Conservation (phyloP, 331 rosid genomes). For the Telfairia occidentalis region DNA sequence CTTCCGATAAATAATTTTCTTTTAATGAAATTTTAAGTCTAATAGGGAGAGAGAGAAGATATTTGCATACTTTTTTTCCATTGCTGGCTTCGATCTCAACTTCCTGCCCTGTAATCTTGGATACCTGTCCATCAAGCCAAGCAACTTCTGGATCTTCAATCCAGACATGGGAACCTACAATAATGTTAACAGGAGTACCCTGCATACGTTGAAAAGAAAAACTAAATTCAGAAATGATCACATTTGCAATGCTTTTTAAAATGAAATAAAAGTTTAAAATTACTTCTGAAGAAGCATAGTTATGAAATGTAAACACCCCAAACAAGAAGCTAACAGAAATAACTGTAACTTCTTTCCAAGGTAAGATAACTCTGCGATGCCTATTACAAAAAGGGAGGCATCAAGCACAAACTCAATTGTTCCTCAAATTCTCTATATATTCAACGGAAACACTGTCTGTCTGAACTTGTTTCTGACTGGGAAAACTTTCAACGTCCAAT, state of each 20-base stretch:
- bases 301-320: neutral
- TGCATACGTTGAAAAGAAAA: constrained; percentile 15
- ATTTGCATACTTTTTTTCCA: constrained; percentile 56
- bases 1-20: neutral
- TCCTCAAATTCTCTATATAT: neutral
- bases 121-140: constrained; percentile 67
- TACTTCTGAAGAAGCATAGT: neutral
- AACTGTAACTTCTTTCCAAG: neutral
- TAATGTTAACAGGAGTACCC: constrained; percentile 82
- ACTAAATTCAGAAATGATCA: neutral
- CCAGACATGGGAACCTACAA: constrained; percentile 86
- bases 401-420: neutral
- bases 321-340: neutral
- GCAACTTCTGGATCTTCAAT: constrained; percentile 62
- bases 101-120: constrained; percentile 63
- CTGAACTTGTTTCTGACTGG: neutral
- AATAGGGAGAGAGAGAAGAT: neutral
- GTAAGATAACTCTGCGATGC: neutral
- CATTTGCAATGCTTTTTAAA: neutral
- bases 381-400: neutral
- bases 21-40: neutral
- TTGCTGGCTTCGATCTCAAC: constrained; percentile 48
- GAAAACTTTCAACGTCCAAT: neutral
- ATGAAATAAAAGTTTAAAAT: neutral
- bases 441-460: neutral